Percentiles rank a stretch among this genome's conserved stretches.
Evolutionary conservation across 176 grass and related monocot species (phyloP).

Genomic region (Paspalum notatum): DNA sequence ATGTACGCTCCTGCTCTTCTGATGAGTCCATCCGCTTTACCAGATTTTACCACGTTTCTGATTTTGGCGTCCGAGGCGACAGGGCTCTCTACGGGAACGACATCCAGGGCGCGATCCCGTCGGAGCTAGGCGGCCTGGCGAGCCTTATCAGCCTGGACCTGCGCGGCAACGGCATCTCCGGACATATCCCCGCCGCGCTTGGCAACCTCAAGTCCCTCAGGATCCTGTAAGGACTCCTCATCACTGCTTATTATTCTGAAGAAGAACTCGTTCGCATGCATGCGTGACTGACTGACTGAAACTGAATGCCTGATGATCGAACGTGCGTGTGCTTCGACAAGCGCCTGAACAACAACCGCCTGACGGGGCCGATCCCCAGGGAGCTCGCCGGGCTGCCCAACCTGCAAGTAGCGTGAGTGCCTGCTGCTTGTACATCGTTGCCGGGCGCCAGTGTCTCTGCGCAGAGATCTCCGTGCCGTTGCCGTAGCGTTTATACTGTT

Average conservation of each 20-base stretch:
- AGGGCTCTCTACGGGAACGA: constrained; percentile 44
- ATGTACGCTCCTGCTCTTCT: constrained; percentile 52
- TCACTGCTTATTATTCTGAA: no score
- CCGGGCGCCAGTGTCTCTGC: not conserved
- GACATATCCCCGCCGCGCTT: constrained; percentile 57
- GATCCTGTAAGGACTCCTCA: constrained; percentile 47
- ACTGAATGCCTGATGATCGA: no score
- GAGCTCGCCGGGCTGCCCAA: constrained; percentile 53
- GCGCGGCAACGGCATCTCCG: constrained; percentile 66
- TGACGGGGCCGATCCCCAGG: constrained; percentile 74
- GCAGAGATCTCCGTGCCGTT: not conserved
- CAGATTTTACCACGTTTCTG: no score
- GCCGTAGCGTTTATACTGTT: not conserved
- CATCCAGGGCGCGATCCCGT: constrained; percentile 59
- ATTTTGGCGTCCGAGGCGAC: no score
- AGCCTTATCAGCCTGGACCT: constrained; percentile 67
- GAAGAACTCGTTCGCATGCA: no score
- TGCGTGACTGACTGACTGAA: no score
- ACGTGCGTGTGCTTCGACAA: constrained; percentile 13
- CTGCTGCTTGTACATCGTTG: no score
- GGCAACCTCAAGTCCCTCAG: constrained; percentile 57
- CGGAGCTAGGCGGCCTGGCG: constrained; percentile 56
- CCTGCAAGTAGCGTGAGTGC: constrained; percentile 56
- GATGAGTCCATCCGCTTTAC: not conserved
- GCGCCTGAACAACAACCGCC: constrained; percentile 60